A percentile compares a stretch with the other conserved stretches of the same genome.
phyloP scores from a whole-genome alignment of 202 grass and related monocot genomes.

The Carex arenaria region DNA sequence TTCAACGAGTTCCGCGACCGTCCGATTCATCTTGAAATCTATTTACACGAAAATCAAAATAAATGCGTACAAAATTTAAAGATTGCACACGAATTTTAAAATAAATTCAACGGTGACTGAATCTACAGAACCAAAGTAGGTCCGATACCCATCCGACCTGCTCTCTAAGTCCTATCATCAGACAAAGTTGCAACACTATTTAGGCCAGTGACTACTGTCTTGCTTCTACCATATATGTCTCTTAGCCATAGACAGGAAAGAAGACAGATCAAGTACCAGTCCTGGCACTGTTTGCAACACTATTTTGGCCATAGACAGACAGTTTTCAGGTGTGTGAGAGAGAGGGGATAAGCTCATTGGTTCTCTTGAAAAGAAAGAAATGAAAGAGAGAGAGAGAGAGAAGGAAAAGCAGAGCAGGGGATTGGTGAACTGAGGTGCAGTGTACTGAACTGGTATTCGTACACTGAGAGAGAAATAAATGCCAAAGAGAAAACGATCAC shows the following conservation, averaged over 20 bases:
- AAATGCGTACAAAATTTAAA: no score
- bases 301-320: not conserved
- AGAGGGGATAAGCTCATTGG: not conserved
- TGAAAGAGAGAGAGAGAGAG: not conserved
- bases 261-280: slow-evolving; percentile 3
- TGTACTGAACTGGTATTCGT: not conserved
- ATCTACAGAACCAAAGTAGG: no score
- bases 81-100: no score
- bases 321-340: not conserved
- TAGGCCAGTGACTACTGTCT: no score
- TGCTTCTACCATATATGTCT: not conserved
- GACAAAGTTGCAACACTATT: no score
- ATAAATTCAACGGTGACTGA: no score
- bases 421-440: not conserved
- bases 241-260: not conserved
- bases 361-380: slow-evolving; percentile 8
- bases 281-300: not conserved
- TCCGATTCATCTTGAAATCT: no score
- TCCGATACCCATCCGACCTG: no score
- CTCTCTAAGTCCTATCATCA: no score
- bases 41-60: no score
- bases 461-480: not conserved
- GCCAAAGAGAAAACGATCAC: not conserved
- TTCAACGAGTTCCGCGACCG: no score
- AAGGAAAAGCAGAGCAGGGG: not conserved